Base-by-base conservation (phyloP, 2,329 filamentous ascomycete species). In the Penicillium sp. region DNA sequence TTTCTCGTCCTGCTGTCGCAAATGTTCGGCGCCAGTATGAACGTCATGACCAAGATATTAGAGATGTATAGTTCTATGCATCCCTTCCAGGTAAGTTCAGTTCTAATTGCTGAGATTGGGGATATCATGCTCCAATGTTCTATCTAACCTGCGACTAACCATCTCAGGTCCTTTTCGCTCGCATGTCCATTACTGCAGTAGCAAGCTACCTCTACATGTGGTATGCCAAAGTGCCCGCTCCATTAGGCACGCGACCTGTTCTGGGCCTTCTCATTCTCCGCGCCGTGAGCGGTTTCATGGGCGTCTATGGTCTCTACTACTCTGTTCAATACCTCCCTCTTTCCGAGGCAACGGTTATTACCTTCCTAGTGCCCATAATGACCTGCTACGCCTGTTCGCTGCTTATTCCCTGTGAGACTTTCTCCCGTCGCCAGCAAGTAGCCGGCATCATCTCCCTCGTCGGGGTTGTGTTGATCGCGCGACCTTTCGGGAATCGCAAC, bases 341-440 rank as follows among this genome's bases (percentile, higher is more conserved):
- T 2, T 87, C 89, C 13, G 90, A 95, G 66, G 89, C 90, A 2
- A 93, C 88, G 0, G 90, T 95, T 29, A 86, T 96, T 46, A 93
- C 89, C 7, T 96, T 95, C 65, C 78, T 95, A 5, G 82, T 87
- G 0, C 91, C 91, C 0, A 86, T 85, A 12, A 77, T 95, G 5
- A 81, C 88, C 18, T 89, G 88, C 49, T 89, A 91, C 72, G 79
- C 87, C 15, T 95, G 89, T 66, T 89, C 87, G 31, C 75, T 90
- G 47, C 71, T 91, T 32, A 79, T 85, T 20, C 67, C 71, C 49
- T 81, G 83, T 44, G 89, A 95, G 60, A 86, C 87, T 0, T 95
- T 92, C 65, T 89, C 87, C 1, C 78, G 82, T 23, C 80, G 81
- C 35, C 89, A 95, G 66, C 86, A 89, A 66, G 75, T 92, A 2